phyloP scores from a whole-genome alignment of 495 filamentous ascomycete genomes.

The Ramalina peruviana region DNA sequence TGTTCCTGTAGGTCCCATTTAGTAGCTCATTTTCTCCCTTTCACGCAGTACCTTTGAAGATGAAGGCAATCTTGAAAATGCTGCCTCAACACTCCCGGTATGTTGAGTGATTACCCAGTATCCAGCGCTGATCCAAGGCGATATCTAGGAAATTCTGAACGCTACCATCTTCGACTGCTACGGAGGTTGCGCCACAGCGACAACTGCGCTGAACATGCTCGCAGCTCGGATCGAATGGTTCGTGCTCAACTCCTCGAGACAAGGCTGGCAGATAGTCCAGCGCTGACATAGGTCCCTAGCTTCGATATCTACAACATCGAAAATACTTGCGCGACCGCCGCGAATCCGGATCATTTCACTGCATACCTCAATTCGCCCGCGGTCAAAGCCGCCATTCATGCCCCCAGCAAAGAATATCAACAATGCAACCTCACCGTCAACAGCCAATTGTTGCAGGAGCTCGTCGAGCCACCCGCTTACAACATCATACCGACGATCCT shows the following conservation, averaged over 20 bases:
- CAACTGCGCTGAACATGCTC: slow-evolving; percentile 24
- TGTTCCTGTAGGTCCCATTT: slow-evolving; percentile 1
- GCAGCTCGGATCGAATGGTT: neutral
- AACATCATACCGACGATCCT: slow-evolving; percentile 22
- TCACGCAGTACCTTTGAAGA: too few relatives aligned
- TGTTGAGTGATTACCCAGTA: too few relatives aligned
- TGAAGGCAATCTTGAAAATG: too few relatives aligned
- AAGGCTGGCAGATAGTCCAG: neutral
- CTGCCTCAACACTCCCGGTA: too few relatives aligned
- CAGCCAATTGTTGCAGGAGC: slow-evolving; percentile 7
- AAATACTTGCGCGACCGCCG: slow-evolving; percentile 21
- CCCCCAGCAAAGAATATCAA: slow-evolving; percentile 17
- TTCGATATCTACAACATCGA: slow-evolving; percentile 28
- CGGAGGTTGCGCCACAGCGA: slow-evolving; percentile 26
- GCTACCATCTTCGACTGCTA: slow-evolving; percentile 27
- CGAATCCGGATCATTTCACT: slow-evolving; percentile 14
- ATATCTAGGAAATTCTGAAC: slow-evolving; percentile 8
- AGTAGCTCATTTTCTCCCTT: slow-evolving; percentile 2
- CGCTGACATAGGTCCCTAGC: slow-evolving; percentile 3
- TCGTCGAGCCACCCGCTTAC: slow-evolving; percentile 20
- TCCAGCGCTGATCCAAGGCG: too few relatives aligned
- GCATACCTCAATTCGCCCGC: slow-evolving; percentile 25
- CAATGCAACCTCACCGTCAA: slow-evolving; percentile 24
- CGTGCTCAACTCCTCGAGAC: neutral
- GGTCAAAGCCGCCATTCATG: slow-evolving; percentile 26